Evolutionary conservation across 176 grass and related monocot genomes (phyloP).

Genomic region (Dendrocalamus sinicus): DNA sequence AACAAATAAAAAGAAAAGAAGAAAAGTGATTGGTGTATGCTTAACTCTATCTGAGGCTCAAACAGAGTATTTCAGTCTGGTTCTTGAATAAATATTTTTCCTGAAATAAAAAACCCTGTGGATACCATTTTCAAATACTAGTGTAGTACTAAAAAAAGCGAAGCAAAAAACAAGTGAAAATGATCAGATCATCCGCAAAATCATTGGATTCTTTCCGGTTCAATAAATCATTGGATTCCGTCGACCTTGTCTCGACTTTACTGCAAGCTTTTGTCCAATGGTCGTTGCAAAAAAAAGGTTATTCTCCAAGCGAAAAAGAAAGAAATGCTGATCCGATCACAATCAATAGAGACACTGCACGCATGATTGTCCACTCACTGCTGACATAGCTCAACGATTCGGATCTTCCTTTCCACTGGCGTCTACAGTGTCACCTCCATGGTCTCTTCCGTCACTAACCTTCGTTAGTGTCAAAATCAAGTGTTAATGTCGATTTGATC

Average conservation of each 20-base stretch:
- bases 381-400: slow-evolving; percentile 3
- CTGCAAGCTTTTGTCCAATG: neutral
- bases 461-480: slow-evolving; percentile 46
- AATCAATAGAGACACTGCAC: neutral
- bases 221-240: neutral
- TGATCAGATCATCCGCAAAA: neutral
- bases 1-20: neutral
- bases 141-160: neutral
- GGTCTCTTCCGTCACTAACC: neutral
- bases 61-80: neutral
- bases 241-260: slow-evolving; percentile 22
- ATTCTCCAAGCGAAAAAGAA: neutral
- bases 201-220: slow-evolving; percentile 25
- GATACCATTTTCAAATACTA: slow-evolving; percentile 5
- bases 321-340: neutral
- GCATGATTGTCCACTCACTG: neutral
- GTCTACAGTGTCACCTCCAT: slow-evolving; percentile 22
- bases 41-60: neutral
- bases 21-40: neutral
- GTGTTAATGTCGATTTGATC: neutral
- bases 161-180: neutral
- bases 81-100: neutral
- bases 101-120: neutral
- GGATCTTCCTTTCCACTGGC: slow-evolving; percentile 16
- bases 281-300: neutral